These are phyloP conservation scores for Didymosphaeria variabile DNA, from an alignment of 2,329 filamentous ascomycete species.

Conservation along the genomic window DNA sequence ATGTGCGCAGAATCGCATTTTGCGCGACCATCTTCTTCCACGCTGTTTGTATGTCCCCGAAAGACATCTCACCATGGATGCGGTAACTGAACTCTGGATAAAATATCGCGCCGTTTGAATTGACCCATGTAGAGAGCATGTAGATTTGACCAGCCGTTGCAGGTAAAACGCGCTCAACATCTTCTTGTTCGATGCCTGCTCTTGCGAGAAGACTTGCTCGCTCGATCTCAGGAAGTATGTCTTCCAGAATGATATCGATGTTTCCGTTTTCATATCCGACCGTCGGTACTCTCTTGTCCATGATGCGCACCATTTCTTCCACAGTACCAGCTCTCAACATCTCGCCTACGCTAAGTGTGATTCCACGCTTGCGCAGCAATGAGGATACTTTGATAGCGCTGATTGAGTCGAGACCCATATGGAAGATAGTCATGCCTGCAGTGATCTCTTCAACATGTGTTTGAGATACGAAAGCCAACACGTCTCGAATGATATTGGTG, in stretches of 20 bases:
- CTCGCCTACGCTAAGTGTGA: conserved; percentile 74
- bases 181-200: conserved; percentile 53
- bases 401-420: conserved; percentile 90
- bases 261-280: conserved; percentile 9
- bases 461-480: conserved; percentile 67
- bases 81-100: conserved; percentile 75
- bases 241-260: conserved; percentile 16
- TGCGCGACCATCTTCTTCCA: conserved; percentile 68
- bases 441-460: conserved; percentile 67
- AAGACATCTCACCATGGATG: conserved; percentile 53
- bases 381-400: conserved; percentile 85
- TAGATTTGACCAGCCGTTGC: conserved; percentile 81
- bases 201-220: conserved; percentile 49
- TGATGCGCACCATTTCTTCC: conserved; percentile 65
- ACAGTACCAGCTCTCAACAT: conserved; percentile 74
- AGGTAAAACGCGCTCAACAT: conserved; percentile 69
- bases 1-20: conserved; percentile 74
- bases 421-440: conserved; percentile 74
- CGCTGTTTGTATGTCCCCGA: conserved; percentile 60
- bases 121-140: conserved; percentile 81
- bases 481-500: conserved; percentile 54
- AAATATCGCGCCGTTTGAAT: conserved; percentile 72
- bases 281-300: conserved; percentile 27
- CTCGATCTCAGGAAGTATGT: conserved; percentile 52
- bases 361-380: conserved; percentile 69